Evolutionary conservation across 441 rosid species (phyloP).

Genomic region (Euphorbia corollata): DNA sequence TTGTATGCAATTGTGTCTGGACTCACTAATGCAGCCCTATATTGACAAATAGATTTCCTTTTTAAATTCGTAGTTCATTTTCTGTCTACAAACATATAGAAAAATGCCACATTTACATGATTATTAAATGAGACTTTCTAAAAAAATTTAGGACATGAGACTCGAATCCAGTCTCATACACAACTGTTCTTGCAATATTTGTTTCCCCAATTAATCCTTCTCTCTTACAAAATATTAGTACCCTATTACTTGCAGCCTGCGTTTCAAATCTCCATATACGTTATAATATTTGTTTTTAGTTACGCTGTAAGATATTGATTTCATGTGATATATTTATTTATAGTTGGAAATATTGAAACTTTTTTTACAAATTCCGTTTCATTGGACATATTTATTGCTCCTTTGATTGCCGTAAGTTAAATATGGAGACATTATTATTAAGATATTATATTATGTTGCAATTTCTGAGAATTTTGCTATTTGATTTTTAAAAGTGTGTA

Average conservation of each 20-base stretch:
- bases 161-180: too few relatives aligned
- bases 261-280: not conserved
- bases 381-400: not conserved
- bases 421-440: not conserved
- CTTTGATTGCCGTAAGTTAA: not conserved
- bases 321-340: too few relatives aligned
- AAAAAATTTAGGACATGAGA: too few relatives aligned
- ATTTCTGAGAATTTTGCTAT: not conserved
- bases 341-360: not conserved
- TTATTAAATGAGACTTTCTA: too few relatives aligned
- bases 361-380: not conserved
- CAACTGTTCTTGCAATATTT: too few relatives aligned
- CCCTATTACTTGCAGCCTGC: not conserved
- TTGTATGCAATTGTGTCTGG: slow-evolving; percentile 6
- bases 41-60: not conserved
- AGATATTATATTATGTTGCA: not conserved
- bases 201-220: too few relatives aligned
- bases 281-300: too few relatives aligned
- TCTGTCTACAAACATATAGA: not conserved
- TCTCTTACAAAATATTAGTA: too few relatives aligned
- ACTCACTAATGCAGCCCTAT: not conserved
- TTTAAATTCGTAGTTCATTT: not conserved
- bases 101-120: not conserved
- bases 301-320: not conserved
- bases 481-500: not conserved